These are phyloP conservation scores for Kitagawia praeruptora DNA, from an alignment of 129 eudicot species.

Conservation along the genomic window DNA sequence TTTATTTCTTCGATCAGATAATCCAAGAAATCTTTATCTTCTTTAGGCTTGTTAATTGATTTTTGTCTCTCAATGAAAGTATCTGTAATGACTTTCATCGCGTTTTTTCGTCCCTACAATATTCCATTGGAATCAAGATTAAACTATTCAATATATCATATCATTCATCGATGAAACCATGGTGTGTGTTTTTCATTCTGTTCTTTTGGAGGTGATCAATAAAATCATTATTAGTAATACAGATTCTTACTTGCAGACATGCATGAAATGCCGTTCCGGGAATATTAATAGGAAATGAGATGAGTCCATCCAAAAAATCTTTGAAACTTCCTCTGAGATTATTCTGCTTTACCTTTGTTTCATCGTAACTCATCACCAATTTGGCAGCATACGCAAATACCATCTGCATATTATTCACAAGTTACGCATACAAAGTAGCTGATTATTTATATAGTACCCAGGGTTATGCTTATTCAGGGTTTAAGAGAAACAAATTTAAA, in stretches of 20 bases:
- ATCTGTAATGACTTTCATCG: neutral
- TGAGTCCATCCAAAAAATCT: conserved; percentile 8
- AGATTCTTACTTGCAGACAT: conserved; percentile 1
- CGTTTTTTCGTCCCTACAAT: conserved; percentile 1
- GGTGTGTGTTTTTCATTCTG: neutral
- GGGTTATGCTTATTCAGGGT: too few relatives aligned
- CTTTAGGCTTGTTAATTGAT: neutral
- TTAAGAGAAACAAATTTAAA: too few relatives aligned
- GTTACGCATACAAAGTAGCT: too few relatives aligned
- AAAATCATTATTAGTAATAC: neutral
- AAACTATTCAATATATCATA: neutral
- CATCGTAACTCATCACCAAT: neutral
- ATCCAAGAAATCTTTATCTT: neutral
- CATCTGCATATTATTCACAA: neutral
- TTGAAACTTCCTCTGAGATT: neutral
- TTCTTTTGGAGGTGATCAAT: neutral
- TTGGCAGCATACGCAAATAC: conserved; percentile 1
- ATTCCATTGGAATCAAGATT: neutral
- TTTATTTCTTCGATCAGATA: neutral
- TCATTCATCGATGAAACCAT: neutral
- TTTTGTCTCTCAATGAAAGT: neutral
- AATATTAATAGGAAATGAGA: conserved; percentile 9
- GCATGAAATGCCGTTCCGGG: conserved; percentile 9
- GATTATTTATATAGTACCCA: too few relatives aligned
- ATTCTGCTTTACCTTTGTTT: neutral